Evolutionary conservation across 176 grass and related monocot genomes (phyloP), one percentile per base, ranked within the genome.

Genomic region (Raddia distichophylla): DNA sequence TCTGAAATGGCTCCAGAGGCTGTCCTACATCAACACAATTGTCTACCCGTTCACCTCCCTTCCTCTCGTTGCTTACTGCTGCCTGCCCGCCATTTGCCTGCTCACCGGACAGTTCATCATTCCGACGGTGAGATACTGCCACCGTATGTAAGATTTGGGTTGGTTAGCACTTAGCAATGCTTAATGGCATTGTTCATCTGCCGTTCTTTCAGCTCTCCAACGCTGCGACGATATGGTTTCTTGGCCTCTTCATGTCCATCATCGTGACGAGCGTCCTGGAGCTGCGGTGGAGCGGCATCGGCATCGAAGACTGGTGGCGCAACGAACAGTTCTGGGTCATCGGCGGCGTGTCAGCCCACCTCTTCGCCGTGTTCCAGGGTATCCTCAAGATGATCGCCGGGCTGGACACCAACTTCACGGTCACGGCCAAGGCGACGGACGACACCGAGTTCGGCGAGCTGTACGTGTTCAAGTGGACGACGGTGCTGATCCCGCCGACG

Each of bases 271-370:
- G 92, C 10, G 88, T 98, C 69, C 77, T 98, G 18, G 95, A 98
- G 88, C 86, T 98, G 78, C 84, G 95, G 20, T 98, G 95, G 95
- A 98, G 95, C 14, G 92, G 95, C 58, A 88, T 98, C 16, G 88
- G 95, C 57, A 98, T 98, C 0, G 92, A 98, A 77, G 95, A 98
- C 82, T 98, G 86, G 95, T 95, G 95, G 95, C 79, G 95, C 27
- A 98, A 98, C 14, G 95, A 98, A 78, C 95, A 98, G 75, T 98
- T 98, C 84, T 98, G 95, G 92, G 92, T 95, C 70, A 98, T 98
- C 2, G 95, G 95, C 7, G 92, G 95, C 18, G 86, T 98, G 10
- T 98, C 95, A 2, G 95, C 95, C 0, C 95, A 98, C 43, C 92
- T 98, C 61, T 98, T 98, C 46, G 95, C 95, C 2, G 95, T 98